Base-by-base conservation (phyloP, 164 flowering plant genomes). In the Magnolia kwangsiensis region DNA sequence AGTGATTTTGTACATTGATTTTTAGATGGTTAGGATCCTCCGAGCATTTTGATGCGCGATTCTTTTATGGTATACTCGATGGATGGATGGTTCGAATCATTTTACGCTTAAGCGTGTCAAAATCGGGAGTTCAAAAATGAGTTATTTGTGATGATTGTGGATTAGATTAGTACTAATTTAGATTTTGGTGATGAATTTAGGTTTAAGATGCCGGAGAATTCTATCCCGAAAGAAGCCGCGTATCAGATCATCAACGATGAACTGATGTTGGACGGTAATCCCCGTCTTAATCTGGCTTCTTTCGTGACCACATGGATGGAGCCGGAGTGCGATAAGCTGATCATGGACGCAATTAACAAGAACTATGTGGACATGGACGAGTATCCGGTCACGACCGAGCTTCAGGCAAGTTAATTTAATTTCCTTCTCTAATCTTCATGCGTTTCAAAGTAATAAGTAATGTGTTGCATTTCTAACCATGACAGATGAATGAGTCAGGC, bases 161-260 rank as follows among this genome's bases (percentile, higher is more conserved):
- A 19, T 24, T 24, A 18, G 7, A 9, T 9, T 63, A 16, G 8
- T n/a, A 63, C 7, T 63, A 21, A 63, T 21, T 66, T 10, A 8
- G 10, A 21, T 66, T 66, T 66, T 21, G 31, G 0, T 66, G 14
- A 20, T 8, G 31, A 21, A 21, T 29, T 8, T 75, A 90, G 93
- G 85, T 87, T 78, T 67, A 79, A 72, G 86, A 88, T 90, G 87
- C 86, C 86, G 50, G 90, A 89, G 78, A 86, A 82, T 27, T 88
- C 93, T 69, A 90, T 84, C 9, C 93, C 91, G n/a, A 89, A 89
- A 79, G 90, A 89, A 49, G 90, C 89, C 1, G 92, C 92, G 7
- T 88, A 72, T 74, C 92, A 89, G 81, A 86, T 88, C 50, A 88
- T 89, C 7, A 83, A 84, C 79, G 92, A 89, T 70, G 92, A 88